Evolutionary conservation across 306 rosid species (phyloP).

Genomic region (Bauhinia variegata): DNA sequence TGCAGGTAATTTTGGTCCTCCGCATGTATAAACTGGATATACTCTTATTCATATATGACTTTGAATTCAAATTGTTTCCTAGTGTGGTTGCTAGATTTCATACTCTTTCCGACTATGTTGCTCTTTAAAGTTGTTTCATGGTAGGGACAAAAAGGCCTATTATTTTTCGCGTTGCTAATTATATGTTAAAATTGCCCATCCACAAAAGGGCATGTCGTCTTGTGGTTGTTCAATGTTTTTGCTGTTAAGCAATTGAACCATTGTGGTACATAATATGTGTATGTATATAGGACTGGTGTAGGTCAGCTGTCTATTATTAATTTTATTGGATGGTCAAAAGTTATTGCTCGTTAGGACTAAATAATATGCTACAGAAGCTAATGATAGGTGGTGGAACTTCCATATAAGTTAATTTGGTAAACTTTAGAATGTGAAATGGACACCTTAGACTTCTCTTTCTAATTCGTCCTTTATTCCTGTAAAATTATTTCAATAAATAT

Average conservation of each 20-base stretch:
- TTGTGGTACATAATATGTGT: not conserved
- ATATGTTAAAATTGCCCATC: conserved; percentile 8
- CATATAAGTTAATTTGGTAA: not conserved
- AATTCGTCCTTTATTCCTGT: no score
- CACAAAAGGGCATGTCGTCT: not conserved
- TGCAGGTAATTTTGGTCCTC: conserved; percentile 63
- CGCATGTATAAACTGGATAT: conserved; percentile 12
- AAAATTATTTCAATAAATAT: no score
- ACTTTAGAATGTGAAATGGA: conserved; percentile 1
- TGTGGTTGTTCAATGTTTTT: conserved; percentile 9
- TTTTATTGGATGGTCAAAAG: conserved; percentile 4
- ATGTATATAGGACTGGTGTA: conserved; percentile 3
- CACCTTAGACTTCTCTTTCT: no score
- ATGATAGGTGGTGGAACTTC: conserved; percentile 2
- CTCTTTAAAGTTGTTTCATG: not conserved
- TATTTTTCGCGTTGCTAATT: conserved; percentile 14
- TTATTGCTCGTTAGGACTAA: conserved; percentile 18
- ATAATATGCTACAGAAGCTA: conserved; percentile 8
- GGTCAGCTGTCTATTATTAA: not conserved
- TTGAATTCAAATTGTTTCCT: no score
- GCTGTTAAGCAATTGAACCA: conserved; percentile 8
- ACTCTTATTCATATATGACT: no score
- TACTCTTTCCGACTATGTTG: not conserved
- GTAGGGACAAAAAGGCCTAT: not conserved
- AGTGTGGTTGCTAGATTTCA: conserved; percentile 2